Percentiles rank a stretch among this genome's conserved stretches.
These are phyloP conservation scores for Coemansia umbellata DNA, from an alignment of 192 early-diverging fungal species.

Conservation along the genomic window DNA sequence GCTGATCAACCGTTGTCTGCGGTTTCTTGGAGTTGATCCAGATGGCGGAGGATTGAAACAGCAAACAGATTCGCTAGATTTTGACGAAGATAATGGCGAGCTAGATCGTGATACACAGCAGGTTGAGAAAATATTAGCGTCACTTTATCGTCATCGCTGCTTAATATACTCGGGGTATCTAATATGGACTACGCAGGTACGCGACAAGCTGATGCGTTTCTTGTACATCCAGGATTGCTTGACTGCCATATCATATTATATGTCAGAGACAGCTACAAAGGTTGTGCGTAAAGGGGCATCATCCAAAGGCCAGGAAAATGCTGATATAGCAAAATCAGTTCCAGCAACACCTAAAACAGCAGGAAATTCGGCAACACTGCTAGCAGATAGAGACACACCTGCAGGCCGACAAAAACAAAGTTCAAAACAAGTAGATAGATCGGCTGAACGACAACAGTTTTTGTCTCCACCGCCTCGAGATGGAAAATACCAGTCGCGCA, in stretches of 20 bases:
- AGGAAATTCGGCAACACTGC: background rate
- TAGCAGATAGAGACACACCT: background rate
- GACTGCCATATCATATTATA: slow-evolving; percentile 72
- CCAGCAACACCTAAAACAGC: background rate
- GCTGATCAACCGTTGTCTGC: slow-evolving; percentile 50
- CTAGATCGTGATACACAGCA: slow-evolving; percentile 41
- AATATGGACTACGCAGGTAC: slow-evolving; percentile 81
- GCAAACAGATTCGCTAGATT: background rate
- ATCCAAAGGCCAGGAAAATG: slow-evolving; percentile 2
- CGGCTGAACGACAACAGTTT: background rate
- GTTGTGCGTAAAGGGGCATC: slow-evolving; percentile 65
- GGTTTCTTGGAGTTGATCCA: slow-evolving; percentile 27
- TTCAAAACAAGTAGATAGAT: background rate
- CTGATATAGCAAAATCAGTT: background rate
- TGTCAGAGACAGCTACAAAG: slow-evolving; percentile 76
- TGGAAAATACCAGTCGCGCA: background rate
- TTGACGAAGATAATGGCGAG: background rate
- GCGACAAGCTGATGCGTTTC: slow-evolving; percentile 77
- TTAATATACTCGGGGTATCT: slow-evolving; percentile 81
- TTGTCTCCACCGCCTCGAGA: background rate
- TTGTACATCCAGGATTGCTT: slow-evolving; percentile 66
- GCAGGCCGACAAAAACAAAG: background rate
- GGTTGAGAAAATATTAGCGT: slow-evolving; percentile 44
- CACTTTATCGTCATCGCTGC: slow-evolving; percentile 67
- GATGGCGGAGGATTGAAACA: background rate